phyloP scores from a whole-genome alignment of 352 stramenopile species.

The Aphanomyces astaci region DNA sequence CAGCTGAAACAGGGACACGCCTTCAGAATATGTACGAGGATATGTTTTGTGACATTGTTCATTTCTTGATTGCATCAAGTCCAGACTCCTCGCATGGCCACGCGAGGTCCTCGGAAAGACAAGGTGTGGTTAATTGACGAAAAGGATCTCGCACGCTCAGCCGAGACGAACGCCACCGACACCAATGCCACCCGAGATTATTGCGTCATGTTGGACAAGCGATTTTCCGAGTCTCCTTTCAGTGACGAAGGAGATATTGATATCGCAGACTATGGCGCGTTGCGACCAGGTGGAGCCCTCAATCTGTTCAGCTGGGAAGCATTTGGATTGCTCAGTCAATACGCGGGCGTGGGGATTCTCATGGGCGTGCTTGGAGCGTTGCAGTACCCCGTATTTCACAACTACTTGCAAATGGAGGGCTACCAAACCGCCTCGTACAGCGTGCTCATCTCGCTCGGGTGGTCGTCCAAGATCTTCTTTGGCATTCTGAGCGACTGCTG shows the following conservation, averaged over 20 bases:
- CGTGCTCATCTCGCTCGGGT: slow-evolving; percentile 35
- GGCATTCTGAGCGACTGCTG: slow-evolving; percentile 42
- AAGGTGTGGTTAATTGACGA: slow-evolving; percentile 1
- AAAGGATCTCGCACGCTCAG: not conserved
- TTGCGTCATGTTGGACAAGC: not conserved
- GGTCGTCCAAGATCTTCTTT: slow-evolving; percentile 44
- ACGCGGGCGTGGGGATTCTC: slow-evolving; percentile 43
- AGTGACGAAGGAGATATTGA: not conserved
- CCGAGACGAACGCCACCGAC: not conserved
- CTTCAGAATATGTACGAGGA: no score
- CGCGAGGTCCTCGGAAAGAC: no score
- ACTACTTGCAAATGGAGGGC: not conserved
- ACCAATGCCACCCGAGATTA: not conserved
- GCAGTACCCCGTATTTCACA: not conserved
- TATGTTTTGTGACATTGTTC: no score
- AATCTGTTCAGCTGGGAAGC: slow-evolving; percentile 28
- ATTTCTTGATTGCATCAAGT: no score
- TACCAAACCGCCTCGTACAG: slow-evolving; percentile 19
- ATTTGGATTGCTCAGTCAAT: slow-evolving; percentile 41
- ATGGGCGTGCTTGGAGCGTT: slow-evolving; percentile 27
- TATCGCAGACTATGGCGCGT: not conserved
- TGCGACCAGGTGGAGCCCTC: not conserved
- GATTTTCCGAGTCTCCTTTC: not conserved
- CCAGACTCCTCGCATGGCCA: no score
- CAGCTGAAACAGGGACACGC: no score